A percentile compares a stretch with the other conserved stretches of the same genome.
Evolutionary conservation across 2,329 filamentous ascomycete species (phyloP).

Genomic region (Fusarium austroafricanum): DNA sequence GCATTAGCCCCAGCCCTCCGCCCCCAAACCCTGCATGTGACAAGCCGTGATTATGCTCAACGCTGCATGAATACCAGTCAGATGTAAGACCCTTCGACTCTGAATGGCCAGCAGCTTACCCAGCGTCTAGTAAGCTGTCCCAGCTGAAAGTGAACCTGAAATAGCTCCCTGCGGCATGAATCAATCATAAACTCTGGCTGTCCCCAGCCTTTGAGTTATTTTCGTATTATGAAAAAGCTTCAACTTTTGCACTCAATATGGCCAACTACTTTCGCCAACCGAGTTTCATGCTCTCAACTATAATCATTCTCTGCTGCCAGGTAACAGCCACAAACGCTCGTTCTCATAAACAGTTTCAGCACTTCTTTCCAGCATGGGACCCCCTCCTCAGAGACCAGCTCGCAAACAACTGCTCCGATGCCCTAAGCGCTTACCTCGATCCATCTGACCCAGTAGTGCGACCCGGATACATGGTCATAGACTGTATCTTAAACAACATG

Average conservation of each 20-base stretch:
- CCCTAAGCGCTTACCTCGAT: too few relatives aligned
- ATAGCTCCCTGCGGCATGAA: neutral
- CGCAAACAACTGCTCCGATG: neutral
- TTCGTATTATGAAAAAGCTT: neutral
- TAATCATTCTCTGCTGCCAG: neutral
- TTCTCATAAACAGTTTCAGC: conserved; percentile 23
- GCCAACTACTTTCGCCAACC: neutral
- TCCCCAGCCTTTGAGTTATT: neutral
- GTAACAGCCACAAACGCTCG: neutral
- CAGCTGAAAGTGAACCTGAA: neutral
- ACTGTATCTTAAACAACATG: too few relatives aligned
- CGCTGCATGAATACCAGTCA: too few relatives aligned
- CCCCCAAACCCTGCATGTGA: neutral
- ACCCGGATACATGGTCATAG: too few relatives aligned
- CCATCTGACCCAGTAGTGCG: too few relatives aligned
- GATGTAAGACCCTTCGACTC: too few relatives aligned
- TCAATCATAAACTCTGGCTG: neutral
- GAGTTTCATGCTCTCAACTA: neutral
- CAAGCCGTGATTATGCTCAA: neutral
- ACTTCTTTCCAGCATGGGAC: conserved; percentile 39
- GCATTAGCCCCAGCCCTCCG: too few relatives aligned
- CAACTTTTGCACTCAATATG: neutral
- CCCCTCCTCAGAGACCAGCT: conserved; percentile 4
- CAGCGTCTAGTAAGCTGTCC: too few relatives aligned
- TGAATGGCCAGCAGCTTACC: too few relatives aligned